A percentile compares a stretch with the other conserved stretches of the same genome.
Evolutionary conservation across 2,329 filamentous ascomycete species (phyloP).

Genomic region (Zymoseptoria tritici): DNA sequence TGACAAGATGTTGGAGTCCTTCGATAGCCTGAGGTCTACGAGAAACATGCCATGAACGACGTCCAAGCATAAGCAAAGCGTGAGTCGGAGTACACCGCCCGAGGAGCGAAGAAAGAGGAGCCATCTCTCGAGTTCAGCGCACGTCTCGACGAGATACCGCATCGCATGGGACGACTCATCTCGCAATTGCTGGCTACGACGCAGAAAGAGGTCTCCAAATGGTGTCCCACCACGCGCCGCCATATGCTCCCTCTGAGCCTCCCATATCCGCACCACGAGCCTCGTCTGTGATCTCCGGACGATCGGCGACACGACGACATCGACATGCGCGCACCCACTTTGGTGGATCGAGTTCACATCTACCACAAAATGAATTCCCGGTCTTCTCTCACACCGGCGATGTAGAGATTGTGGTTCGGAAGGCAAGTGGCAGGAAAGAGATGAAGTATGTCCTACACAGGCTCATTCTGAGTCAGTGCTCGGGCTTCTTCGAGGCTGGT

Average conservation of each 20-base stretch:
- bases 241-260: constrained; percentile 19
- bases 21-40: background rate
- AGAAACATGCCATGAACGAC: background rate
- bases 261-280: constrained; percentile 33
- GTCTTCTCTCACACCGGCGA: constrained; percentile 85
- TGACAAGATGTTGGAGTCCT: background rate
- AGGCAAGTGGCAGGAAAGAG: constrained; percentile 58
- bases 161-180: background rate
- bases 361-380: constrained; percentile 84
- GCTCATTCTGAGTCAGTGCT: constrained; percentile 80
- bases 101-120: background rate
- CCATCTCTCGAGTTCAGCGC: background rate
- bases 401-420: constrained; percentile 73
- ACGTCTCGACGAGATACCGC: background rate
- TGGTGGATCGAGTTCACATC: constrained; percentile 53
- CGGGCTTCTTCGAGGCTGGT: constrained; percentile 83
- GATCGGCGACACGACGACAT: constrained; percentile 51
- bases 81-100: background rate
- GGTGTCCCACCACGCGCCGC: constrained; percentile 21
- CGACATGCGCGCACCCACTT: constrained; percentile 76
- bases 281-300: constrained; percentile 59
- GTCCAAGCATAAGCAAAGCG: background rate
- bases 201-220: constrained; percentile 3
- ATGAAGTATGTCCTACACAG: constrained; percentile 81
- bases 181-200: background rate